Percentiles rank a stretch among this genome's conserved stretches.
Evolutionary conservation across 257 asterid species (phyloP).

Genomic region (Thymus quinquecostatus): DNA sequence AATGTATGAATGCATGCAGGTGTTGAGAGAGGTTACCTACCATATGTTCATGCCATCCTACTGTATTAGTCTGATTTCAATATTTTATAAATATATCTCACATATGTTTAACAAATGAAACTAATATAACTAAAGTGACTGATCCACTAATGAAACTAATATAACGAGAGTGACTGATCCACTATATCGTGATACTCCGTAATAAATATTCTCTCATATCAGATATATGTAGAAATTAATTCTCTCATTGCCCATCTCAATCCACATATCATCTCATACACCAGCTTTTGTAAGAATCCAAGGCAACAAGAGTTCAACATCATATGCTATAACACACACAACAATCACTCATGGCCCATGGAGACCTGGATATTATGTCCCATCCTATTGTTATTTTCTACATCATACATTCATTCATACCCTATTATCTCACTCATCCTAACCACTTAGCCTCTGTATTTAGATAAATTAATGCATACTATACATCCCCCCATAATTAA

Average conservation of each 20-base stretch:
- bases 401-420: background rate
- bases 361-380: slow-evolving; percentile 18
- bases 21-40: no score
- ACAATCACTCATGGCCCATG: slow-evolving; percentile 7
- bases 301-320: slow-evolving; percentile 30
- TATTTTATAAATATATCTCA: no score
- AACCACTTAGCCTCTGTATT: background rate
- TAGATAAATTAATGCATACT: background rate
- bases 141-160: no score
- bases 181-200: no score
- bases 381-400: slow-evolving; percentile 9
- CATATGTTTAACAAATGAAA: no score
- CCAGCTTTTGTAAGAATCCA: slow-evolving; percentile 43
- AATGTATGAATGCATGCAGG: background rate
- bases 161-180: no score
- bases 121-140: no score
- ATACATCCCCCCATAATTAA: background rate
- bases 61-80: no score
- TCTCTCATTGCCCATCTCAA: slow-evolving; percentile 8
- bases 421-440: background rate
- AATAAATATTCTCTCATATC: background rate
- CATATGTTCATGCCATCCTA: no score
- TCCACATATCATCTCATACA: slow-evolving; percentile 26
- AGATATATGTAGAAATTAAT: background rate
- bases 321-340: background rate